Evolutionary conservation across 179 eudicot species (phyloP).

Genomic region (Carnegiea gigantea): DNA sequence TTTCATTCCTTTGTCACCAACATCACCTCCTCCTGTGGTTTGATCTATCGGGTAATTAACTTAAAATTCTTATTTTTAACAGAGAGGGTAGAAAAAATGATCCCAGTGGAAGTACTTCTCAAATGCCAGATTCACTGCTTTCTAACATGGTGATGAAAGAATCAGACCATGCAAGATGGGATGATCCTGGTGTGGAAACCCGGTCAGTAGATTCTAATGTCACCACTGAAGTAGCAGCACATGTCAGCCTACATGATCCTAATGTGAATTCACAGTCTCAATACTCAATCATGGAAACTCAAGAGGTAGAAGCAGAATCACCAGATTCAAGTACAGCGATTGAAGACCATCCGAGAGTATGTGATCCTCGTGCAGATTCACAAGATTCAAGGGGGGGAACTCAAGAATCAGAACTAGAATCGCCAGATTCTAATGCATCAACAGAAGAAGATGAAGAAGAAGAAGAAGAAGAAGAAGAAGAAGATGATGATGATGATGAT

Average conservation of each 20-base stretch:
- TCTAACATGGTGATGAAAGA: constrained; percentile 16
- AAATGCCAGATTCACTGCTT: constrained; percentile 10
- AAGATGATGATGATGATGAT: constrained; percentile 21
- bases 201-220: constrained; percentile 12
- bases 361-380: constrained; percentile 16
- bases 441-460: constrained; percentile 16
- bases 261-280: not conserved
- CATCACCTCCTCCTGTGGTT: not conserved
- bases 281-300: not conserved
- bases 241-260: constrained; percentile 9
- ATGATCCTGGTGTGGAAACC: constrained; percentile 16
- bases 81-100: constrained; percentile 29
- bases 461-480: constrained; percentile 18
- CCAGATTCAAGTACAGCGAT: not conserved
- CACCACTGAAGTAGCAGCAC: constrained; percentile 10
- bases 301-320: constrained; percentile 8
- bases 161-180: constrained; percentile 12
- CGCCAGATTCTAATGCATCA: constrained; percentile 5
- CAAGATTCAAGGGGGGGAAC: constrained; percentile 18
- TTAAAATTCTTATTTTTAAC: not conserved
- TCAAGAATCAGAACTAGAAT: constrained; percentile 20
- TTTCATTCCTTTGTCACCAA: not conserved
- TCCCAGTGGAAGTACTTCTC: constrained; percentile 14
- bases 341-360: constrained; percentile 7
- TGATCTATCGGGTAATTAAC: constrained; percentile 19